These are phyloP conservation scores for Fagus sylvatica DNA, from an alignment of 306 rosid genomes.

Conservation along the genomic window DNA sequence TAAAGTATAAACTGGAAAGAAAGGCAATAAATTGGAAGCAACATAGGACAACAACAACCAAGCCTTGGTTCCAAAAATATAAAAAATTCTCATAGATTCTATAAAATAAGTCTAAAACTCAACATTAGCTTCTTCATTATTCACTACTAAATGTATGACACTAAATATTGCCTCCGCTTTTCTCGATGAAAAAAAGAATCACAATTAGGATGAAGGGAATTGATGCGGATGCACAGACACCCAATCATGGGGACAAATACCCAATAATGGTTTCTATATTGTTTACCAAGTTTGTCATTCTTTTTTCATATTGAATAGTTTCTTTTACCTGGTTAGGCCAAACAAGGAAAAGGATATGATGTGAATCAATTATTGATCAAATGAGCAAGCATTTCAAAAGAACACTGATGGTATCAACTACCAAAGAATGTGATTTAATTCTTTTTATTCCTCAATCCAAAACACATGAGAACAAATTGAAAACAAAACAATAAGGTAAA, in stretches of 20 bases:
- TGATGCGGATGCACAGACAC: background rate
- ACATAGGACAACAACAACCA: background rate
- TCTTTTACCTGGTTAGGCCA: background rate
- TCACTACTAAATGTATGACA: background rate
- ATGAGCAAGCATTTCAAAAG: background rate
- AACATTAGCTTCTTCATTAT: background rate
- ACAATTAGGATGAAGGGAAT: background rate
- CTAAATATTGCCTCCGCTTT: background rate
- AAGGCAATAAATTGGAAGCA: background rate
- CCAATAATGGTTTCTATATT: background rate
- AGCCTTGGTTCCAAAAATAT: no score
- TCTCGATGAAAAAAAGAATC: background rate
- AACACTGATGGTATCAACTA: background rate
- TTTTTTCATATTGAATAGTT: no score
- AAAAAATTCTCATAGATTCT: background rate
- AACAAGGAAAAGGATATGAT: background rate
- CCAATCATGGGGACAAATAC: background rate
- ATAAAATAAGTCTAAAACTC: background rate
- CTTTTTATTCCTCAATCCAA: constrained; percentile 6
- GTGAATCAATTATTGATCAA: background rate
- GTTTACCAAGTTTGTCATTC: no score
- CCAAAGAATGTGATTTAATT: background rate
- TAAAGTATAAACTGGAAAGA: constrained; percentile 4
- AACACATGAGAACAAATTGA: constrained; percentile 15
- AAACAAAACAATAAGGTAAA: constrained; percentile 21